Evolutionary conservation across 2,329 filamentous ascomycete species (phyloP).

Genomic region (Hypoxylon sp.): DNA sequence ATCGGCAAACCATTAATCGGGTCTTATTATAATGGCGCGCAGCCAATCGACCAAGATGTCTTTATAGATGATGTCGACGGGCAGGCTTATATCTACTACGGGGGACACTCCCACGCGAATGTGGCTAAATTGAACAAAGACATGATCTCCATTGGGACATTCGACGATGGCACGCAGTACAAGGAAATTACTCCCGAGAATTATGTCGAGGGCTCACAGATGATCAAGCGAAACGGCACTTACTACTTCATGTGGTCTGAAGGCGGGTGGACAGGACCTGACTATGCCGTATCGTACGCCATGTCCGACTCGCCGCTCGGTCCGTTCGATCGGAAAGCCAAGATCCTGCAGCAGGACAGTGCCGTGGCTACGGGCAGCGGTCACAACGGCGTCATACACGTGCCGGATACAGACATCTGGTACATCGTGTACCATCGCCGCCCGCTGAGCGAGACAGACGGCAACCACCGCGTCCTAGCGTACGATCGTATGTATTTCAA

Average conservation of each 20-base stretch:
- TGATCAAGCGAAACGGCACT: slow-evolving; percentile 52
- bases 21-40: slow-evolving; percentile 55
- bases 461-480: slow-evolving; percentile 57
- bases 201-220: slow-evolving; percentile 55
- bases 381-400: slow-evolving; percentile 53
- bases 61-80: slow-evolving; percentile 52
- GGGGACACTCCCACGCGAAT: slow-evolving; percentile 53
- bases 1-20: slow-evolving; percentile 54
- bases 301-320: slow-evolving; percentile 51
- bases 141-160: slow-evolving; percentile 53
- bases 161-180: slow-evolving; percentile 52
- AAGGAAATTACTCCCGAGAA: slow-evolving; percentile 57
- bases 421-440: slow-evolving; percentile 59
- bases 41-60: slow-evolving; percentile 58
- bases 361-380: slow-evolving; percentile 50
- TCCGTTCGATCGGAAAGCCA: slow-evolving; percentile 51
- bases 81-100: slow-evolving; percentile 55
- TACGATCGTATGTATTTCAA: slow-evolving; percentile 60
- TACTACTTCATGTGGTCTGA: slow-evolving; percentile 58
- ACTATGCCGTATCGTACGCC: slow-evolving; percentile 56
- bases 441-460: slow-evolving; percentile 53
- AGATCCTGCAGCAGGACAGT: slow-evolving; percentile 50
- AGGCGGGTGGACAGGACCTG: slow-evolving; percentile 56
- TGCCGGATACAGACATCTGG: slow-evolving; percentile 51
- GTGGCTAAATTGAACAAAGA: slow-evolving; percentile 54